Evolutionary conservation across 2,329 filamentous ascomycete species (phyloP).

Genomic region (Aspergillus viridinutans): DNA sequence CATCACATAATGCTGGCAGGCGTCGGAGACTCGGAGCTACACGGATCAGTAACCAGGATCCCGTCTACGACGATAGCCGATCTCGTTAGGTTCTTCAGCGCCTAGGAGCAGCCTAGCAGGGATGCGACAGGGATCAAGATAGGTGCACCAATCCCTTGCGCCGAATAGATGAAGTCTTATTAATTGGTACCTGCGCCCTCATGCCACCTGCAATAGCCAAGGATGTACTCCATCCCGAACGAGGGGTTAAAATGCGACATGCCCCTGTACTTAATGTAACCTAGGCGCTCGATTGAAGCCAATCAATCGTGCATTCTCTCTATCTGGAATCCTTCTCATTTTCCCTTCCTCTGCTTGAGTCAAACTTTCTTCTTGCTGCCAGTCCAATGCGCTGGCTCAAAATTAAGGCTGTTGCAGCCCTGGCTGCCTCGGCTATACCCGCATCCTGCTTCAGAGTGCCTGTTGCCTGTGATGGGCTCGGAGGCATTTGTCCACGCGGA

Average conservation of each 20-base stretch:
- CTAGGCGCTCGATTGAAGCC: not conserved
- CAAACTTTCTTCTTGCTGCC: not conserved
- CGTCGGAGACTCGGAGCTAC: not conserved
- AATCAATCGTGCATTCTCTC: not conserved
- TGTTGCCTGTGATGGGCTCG: not conserved
- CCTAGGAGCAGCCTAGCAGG: not conserved
- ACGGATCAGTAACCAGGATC: not conserved
- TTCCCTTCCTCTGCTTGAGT: not conserved
- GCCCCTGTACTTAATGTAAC: not conserved
- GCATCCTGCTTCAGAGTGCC: slow-evolving; percentile 7
- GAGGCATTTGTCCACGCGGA: slow-evolving; percentile 8
- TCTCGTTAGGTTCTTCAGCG: not conserved
- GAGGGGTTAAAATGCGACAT: not conserved
- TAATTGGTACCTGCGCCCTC: not conserved
- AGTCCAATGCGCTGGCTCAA: slow-evolving; percentile 2
- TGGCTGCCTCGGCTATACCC: slow-evolving; percentile 22
- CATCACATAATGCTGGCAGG: not conserved
- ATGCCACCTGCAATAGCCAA: not conserved
- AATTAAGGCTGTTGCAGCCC: slow-evolving; percentile 16
- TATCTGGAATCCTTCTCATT: slow-evolving; percentile 1
- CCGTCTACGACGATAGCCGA: not conserved
- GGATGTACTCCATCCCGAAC: not conserved
- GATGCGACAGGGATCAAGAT: not conserved
- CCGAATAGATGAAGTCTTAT: not conserved
- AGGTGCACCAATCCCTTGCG: not conserved